Evolutionary conservation across 2,329 filamentous ascomycete genomes (phyloP).

Genomic region (Rhytidhysteron rufulum): DNA sequence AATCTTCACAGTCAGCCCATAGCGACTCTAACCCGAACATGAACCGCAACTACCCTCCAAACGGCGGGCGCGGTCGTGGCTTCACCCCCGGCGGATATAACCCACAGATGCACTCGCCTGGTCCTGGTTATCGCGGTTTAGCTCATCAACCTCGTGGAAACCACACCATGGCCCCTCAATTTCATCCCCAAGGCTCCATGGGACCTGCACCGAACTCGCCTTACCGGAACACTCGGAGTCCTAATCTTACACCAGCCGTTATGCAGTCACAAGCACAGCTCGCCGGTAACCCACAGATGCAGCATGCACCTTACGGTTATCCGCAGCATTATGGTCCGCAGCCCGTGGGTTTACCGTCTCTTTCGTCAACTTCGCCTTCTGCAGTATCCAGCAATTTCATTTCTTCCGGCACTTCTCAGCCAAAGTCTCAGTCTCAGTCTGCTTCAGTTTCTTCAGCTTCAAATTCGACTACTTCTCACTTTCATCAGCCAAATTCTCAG

Average conservation of each 20-base stretch:
- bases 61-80: constrained; percentile 51
- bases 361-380: constrained; percentile 26
- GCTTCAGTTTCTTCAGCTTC: too few species aligned
- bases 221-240: constrained; percentile 54
- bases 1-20: constrained; percentile 80
- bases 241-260: constrained; percentile 57
- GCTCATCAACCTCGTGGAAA: constrained; percentile 50
- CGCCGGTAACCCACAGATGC: constrained; percentile 55
- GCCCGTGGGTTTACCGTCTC: constrained; percentile 57
- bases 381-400: constrained; percentile 18
- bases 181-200: constrained; percentile 46
- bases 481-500: constrained; percentile 14
- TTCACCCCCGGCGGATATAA: constrained; percentile 51
- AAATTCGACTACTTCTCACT: constrained; percentile 7
- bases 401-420: constrained; percentile 8
- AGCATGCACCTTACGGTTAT: constrained; percentile 57
- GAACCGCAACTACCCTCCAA: constrained; percentile 36
- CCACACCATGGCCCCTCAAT: constrained; percentile 51
- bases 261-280: constrained; percentile 61
- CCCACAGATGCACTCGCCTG: constrained; percentile 42
- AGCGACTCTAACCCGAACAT: constrained; percentile 62
- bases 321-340: constrained; percentile 55
- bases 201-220: constrained; percentile 55
- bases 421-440: constrained; percentile 1
- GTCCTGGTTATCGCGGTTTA: constrained; percentile 48